A percentile compares a stretch with the other conserved stretches of the same genome.
phyloP scores from a whole-genome alignment of 2,329 filamentous ascomycete species.

The Cucurbitaria berberidis region DNA sequence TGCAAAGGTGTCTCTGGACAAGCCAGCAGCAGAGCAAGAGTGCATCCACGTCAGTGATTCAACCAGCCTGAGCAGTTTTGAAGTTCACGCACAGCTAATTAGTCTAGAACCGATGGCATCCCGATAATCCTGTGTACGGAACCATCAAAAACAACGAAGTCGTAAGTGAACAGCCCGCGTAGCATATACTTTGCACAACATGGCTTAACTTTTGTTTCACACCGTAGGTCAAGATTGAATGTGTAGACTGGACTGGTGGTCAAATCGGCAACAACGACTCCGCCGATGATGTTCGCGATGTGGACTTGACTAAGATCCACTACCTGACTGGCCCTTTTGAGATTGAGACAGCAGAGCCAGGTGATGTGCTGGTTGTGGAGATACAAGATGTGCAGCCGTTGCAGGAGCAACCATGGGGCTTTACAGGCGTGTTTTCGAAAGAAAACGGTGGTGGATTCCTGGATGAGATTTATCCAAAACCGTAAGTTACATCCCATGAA shows the following conservation, averaged over 20 bases:
- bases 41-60: conserved; percentile 69
- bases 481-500: too few species aligned
- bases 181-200: background rate
- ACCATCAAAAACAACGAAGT: conserved; percentile 83
- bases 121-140: conserved; percentile 76
- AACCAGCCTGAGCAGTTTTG: background rate
- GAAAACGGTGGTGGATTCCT: conserved; percentile 88
- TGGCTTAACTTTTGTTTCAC: background rate
- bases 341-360: conserved; percentile 80
- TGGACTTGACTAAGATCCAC: conserved; percentile 83
- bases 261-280: conserved; percentile 89
- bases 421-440: conserved; percentile 81
- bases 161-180: conserved; percentile 39
- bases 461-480: conserved; percentile 83
- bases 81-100: background rate
- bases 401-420: conserved; percentile 85
- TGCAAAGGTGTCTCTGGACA: conserved; percentile 74
- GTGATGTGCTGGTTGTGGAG: conserved; percentile 83
- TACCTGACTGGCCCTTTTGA: conserved; percentile 92
- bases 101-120: conserved; percentile 85
- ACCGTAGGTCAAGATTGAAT: conserved; percentile 77
- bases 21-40: conserved; percentile 71
- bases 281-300: conserved; percentile 84
- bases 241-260: conserved; percentile 75
- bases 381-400: conserved; percentile 94